phyloP scores from a whole-genome alignment of 805 yeast genomes.

The Pichia nanzhaoensis region DNA sequence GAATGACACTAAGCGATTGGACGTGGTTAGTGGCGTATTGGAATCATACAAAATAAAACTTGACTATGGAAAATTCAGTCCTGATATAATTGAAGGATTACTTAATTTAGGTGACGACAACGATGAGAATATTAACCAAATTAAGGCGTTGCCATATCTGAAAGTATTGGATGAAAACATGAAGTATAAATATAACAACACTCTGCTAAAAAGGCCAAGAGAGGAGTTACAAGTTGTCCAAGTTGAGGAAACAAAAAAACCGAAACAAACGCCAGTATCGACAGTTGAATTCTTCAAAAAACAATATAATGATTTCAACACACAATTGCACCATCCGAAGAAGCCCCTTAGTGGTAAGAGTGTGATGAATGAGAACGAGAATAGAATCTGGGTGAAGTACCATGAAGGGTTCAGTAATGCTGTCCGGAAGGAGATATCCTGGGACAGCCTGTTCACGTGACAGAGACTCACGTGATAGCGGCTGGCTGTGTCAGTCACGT shows the following conservation, averaged over 20 bases:
- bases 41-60: neutral
- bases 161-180: neutral
- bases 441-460: slow-evolving; percentile 49
- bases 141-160: slow-evolving; percentile 1
- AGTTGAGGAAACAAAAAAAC: neutral
- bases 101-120: neutral
- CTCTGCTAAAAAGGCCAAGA: slow-evolving; percentile 8
- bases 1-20: neutral
- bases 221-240: slow-evolving; percentile 4
- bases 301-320: slow-evolving; percentile 30
- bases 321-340: slow-evolving; percentile 7
- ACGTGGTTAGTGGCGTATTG: neutral
- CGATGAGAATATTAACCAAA: neutral
- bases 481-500: too few species aligned
- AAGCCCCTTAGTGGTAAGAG: too few species aligned
- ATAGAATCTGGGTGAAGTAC: slow-evolving; percentile 76
- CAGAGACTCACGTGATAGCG: too few species aligned
- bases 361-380: slow-evolving; percentile 22
- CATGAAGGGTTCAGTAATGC: slow-evolving; percentile 92
- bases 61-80: slow-evolving; percentile 1
- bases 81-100: slow-evolving; percentile 5
- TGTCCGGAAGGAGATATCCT: slow-evolving; percentile 73
- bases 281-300: slow-evolving; percentile 37
- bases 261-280: slow-evolving; percentile 11
- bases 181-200: slow-evolving; percentile 5